Evolutionary conservation across 345 rosid genomes (phyloP).

Genomic region (Dovyalis caffra): DNA sequence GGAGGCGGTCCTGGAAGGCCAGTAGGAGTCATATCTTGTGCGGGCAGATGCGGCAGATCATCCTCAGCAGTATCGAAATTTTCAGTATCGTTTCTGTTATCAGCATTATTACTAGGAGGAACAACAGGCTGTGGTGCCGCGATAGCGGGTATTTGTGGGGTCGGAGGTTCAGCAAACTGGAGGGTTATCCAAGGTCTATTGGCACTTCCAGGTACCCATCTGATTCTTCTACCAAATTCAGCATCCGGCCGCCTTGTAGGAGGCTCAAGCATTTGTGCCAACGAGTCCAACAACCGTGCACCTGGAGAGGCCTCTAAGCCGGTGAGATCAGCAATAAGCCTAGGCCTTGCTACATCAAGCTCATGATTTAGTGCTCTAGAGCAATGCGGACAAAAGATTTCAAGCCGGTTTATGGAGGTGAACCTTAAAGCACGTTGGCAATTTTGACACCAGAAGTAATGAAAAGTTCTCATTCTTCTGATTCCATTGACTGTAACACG

Average conservation of each 20-base stretch:
- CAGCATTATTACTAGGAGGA: neutral
- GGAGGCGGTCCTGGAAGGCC: slow-evolving; percentile 52
- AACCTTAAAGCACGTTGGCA: slow-evolving; percentile 57
- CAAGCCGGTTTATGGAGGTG: slow-evolving; percentile 31
- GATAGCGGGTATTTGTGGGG: neutral
- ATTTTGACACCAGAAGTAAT: slow-evolving; percentile 61
- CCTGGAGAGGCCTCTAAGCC: slow-evolving; percentile 12
- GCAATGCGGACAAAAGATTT: slow-evolving; percentile 56
- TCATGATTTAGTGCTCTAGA: slow-evolving; percentile 39
- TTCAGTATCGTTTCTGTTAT: neutral
- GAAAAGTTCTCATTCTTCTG: slow-evolving; percentile 62
- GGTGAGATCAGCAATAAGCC: slow-evolving; percentile 14
- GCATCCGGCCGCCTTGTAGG: neutral
- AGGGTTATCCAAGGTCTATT: slow-evolving; percentile 59
- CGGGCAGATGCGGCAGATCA: slow-evolving; percentile 8
- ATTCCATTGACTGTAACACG: slow-evolving; percentile 52
- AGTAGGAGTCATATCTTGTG: slow-evolving; percentile 21
- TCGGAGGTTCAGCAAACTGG: slow-evolving; percentile 32
- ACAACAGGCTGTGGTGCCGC: neutral
- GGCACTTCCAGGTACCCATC: slow-evolving; percentile 39
- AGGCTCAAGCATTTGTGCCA: slow-evolving; percentile 27
- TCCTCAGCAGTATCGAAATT: neutral
- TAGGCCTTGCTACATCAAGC: slow-evolving; percentile 47
- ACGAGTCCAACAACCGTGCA: slow-evolving; percentile 18
- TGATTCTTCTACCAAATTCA: slow-evolving; percentile 13